These are phyloP conservation scores for Tremellales sp. DNA, from an alignment of 1,284 basidiomycete species.

Conservation along the genomic window DNA sequence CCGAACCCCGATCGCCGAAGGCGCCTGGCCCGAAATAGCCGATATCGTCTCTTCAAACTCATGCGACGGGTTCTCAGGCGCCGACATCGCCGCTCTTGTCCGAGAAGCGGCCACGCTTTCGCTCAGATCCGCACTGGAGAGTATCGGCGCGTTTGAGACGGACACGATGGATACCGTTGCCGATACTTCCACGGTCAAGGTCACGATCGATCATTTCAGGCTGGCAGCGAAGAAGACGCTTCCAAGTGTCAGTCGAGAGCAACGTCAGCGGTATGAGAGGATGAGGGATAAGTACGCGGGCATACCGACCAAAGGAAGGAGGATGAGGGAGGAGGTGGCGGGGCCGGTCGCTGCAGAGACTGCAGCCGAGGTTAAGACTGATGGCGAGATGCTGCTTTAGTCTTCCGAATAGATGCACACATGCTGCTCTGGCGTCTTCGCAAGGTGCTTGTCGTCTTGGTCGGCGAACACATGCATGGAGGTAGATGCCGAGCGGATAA, in stretches of 20 bases:
- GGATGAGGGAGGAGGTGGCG: conserved; percentile 31
- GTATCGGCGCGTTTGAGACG: conserved; percentile 56
- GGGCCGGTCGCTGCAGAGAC: conserved; percentile 6
- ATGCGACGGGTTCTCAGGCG: conserved; percentile 84
- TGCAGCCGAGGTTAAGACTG: background rate
- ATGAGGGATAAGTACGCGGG: conserved; percentile 77
- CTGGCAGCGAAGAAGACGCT: conserved; percentile 74
- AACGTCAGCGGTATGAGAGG: conserved; percentile 76
- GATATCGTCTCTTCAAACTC: conserved; percentile 48
- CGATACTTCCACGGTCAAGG: conserved; percentile 43
- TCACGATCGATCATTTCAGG: conserved; percentile 62
- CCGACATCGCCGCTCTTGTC: conserved; percentile 80
- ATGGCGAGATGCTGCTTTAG: background rate
- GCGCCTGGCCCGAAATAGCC: conserved; percentile 38
- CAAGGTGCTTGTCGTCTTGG: background rate
- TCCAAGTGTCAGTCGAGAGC: conserved; percentile 77
- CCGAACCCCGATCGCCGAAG: conserved; percentile 65
- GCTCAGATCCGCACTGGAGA: conserved; percentile 65
- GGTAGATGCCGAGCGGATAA: background rate
- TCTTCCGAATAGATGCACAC: no score
- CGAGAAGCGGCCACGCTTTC: conserved; percentile 86
- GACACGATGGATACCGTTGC: conserved; percentile 37
- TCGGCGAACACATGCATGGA: background rate
- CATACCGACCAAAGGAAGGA: conserved; percentile 46
- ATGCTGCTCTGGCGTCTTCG: no score